Conservation (phyloP, 2,329 filamentous ascomycete genomes). For the Aureobasidium musti region DNA sequence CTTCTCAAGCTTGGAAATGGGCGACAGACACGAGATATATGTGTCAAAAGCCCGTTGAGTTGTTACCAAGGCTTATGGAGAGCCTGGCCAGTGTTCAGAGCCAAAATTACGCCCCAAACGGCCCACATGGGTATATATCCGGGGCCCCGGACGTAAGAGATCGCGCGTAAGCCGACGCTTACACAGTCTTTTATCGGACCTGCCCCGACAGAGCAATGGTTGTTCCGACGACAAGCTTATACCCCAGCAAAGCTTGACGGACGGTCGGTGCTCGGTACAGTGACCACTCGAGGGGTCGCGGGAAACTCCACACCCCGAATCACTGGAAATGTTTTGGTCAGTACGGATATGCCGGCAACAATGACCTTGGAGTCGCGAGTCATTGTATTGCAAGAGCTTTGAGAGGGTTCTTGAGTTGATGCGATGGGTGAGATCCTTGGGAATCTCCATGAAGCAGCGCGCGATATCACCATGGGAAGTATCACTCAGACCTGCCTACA, state of each 20-base stretch:
- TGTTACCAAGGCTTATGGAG: neutral
- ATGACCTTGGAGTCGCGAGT: too few species aligned
- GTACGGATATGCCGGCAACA: too few species aligned
- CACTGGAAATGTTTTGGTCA: neutral
- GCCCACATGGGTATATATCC: neutral
- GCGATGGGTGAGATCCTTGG: too few species aligned
- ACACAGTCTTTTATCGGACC: neutral
- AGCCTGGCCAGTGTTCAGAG: neutral
- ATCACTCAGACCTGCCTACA: too few species aligned
- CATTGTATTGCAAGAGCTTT: too few species aligned
- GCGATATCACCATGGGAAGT: too few species aligned
- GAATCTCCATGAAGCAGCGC: too few species aligned
- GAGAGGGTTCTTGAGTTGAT: too few species aligned
- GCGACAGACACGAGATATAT: conserved; percentile 3
- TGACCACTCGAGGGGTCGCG: neutral
- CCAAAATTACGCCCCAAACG: neutral
- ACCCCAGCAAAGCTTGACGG: neutral
- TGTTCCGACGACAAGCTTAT: neutral
- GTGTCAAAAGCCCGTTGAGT: neutral
- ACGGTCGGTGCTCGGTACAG: neutral
- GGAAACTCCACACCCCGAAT: neutral
- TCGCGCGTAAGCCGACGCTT: neutral
- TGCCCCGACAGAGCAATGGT: neutral
- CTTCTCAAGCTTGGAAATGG: neutral
- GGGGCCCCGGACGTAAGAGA: neutral